Base-by-base conservation (phyloP, 2,329 filamentous ascomycete species). In the Thielaviopsis populi region DNA sequence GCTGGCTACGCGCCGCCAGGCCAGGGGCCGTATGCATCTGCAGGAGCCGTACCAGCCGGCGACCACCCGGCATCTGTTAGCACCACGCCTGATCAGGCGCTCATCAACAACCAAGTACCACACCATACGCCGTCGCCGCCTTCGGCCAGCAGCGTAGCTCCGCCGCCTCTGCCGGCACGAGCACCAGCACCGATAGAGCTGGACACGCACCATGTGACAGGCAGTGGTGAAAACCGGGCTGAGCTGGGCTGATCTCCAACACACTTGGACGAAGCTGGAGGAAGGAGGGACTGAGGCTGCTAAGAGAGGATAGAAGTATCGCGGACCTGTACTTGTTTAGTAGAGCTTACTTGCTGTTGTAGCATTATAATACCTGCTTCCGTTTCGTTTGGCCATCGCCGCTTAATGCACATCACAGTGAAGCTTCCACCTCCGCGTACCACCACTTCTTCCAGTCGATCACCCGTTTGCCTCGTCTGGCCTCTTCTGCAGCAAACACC, bases 401-500 rank as follows among this genome's bases (percentile, higher is more conserved):
- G 15, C 30, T 17, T 19, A 6, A 41, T 24, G 13, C 37, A 22
- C 1, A 22, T 65, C 30, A 62, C 24, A 69, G 56, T n/a, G 66
- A 65, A 62, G 69, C 67, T 33, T 67, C 69, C 33, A 76, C 70
- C 27, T 71, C 68, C 8, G 69, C 66, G 8, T 75, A 74, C 90
- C 90, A 96, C 89, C 90, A 96, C 58, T 79, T 74, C 53, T 75
- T 75, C 85, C 89, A 96, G 68, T 87, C 80, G 3, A 97, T 75
- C 7, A 94, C 85, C 71, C 80, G 84, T 70, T 81, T 83, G 61
- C 80, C 79, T 60, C 77, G 78, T 70, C 92, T 82, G 4, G 92
- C 90, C 69, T 95, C 88, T 74, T 97, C 94, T 0, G 92, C 94
- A 27, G 90, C 91, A 77, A 96, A 99, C 0, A 96, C 92, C 74